These are phyloP conservation scores for Blastomyces parvus DNA, from an alignment of 2,329 filamentous ascomycete species.

Conservation along the genomic window DNA sequence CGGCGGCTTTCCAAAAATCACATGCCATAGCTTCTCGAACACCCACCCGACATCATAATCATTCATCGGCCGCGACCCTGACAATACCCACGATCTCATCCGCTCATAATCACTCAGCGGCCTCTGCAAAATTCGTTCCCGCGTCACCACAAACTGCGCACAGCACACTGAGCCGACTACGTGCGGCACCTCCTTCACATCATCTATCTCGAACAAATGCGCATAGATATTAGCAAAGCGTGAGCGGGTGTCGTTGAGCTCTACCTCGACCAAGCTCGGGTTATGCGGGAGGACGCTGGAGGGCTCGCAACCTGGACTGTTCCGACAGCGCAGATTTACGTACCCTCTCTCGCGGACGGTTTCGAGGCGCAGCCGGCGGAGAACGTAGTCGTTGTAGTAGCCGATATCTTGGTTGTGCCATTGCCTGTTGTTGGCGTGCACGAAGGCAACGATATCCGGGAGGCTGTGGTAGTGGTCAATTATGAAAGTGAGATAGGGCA, in stretches of 20 bases:
- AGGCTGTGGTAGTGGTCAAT: constrained; percentile 40
- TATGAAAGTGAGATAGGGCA: constrained; percentile 40
- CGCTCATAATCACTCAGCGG: constrained; percentile 46
- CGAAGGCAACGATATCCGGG: constrained; percentile 46
- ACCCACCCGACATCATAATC: constrained; percentile 51
- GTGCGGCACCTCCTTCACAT: constrained; percentile 10
- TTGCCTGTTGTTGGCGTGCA: constrained; percentile 47
- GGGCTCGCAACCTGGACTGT: constrained; percentile 45
- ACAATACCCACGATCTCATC: constrained; percentile 50
- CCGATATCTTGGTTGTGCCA: constrained; percentile 49
- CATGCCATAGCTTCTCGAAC: constrained; percentile 58
- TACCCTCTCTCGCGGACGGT: constrained; percentile 49
- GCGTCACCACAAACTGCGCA: constrained; percentile 55
- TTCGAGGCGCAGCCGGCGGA: constrained; percentile 39
- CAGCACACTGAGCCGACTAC: constrained; percentile 51
- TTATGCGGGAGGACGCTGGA: constrained; percentile 26
- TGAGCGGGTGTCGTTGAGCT: constrained; percentile 18
- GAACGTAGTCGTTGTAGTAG: constrained; percentile 45
- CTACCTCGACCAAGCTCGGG: constrained; percentile 13
- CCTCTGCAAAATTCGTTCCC: constrained; percentile 42
- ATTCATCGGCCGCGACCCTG: constrained; percentile 29
- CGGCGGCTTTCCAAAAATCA: constrained; percentile 39
- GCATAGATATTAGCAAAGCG: constrained; percentile 18
- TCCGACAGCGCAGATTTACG: constrained; percentile 52
- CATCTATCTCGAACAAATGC: constrained; percentile 25